These are phyloP conservation scores for Aspergillus biplanus DNA, from an alignment of 495 filamentous ascomycete genomes.

Conservation along the genomic window DNA sequence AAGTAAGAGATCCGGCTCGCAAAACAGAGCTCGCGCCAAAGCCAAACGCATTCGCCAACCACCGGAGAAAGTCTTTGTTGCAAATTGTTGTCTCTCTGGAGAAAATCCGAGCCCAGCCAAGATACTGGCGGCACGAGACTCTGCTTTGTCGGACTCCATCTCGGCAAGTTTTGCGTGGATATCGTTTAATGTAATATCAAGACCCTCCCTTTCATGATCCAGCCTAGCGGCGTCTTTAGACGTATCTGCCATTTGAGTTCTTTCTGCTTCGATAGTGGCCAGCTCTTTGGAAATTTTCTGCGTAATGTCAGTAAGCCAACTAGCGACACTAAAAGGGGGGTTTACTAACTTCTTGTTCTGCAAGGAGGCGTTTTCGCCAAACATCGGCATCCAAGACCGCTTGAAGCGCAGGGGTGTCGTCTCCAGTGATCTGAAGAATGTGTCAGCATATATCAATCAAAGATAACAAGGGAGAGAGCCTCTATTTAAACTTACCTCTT, in stretches of 20 bases:
- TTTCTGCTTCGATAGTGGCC: constrained; percentile 76
- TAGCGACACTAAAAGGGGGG: constrained; percentile 22
- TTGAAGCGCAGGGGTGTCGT: constrained; percentile 94
- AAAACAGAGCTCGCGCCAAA: constrained; percentile 93
- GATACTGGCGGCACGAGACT: constrained; percentile 92
- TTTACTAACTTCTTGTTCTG: constrained; percentile 76
- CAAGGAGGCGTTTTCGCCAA: constrained; percentile 94
- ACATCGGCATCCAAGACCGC: constrained; percentile 98
- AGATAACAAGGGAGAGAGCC: background rate
- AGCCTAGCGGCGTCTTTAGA: constrained; percentile 81
- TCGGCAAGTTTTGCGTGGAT: constrained; percentile 91
- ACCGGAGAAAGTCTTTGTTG: constrained; percentile 98
- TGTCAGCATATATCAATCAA: constrained; percentile 17
- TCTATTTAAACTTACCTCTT: constrained; percentile 66
- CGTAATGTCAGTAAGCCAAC: constrained; percentile 2
- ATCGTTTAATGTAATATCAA: constrained; percentile 86
- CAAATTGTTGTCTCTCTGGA: constrained; percentile 84
- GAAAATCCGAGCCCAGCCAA: constrained; percentile 98
- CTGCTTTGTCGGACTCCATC: constrained; percentile 99
- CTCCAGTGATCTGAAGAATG: constrained; percentile 74
- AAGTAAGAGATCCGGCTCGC: constrained; percentile 93
- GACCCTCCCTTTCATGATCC: constrained; percentile 84
- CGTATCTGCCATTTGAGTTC: constrained; percentile 80
- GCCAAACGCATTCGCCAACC: constrained; percentile 99
- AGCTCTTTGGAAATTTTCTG: constrained; percentile 85